Base-by-base conservation (phyloP, 495 filamentous ascomycete genomes). In the Penicillium salamii region DNA sequence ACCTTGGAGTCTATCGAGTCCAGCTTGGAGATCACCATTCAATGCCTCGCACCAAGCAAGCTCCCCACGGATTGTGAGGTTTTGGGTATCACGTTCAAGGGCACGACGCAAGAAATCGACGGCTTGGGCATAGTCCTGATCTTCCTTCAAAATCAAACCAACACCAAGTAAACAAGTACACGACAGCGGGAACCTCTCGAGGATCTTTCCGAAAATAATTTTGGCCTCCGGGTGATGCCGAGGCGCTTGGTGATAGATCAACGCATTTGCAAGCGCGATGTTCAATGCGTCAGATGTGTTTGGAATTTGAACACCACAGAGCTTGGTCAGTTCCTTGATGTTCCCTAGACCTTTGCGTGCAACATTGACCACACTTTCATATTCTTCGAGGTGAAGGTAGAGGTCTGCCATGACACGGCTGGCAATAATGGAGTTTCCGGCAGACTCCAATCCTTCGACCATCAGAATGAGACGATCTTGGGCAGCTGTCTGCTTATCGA, bases 151-250 rank as follows among this genome's bases (percentile, higher is more conserved):
- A 26, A 98, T 91, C 19, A 96, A 67, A 8, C 93, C 93, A 42
- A 97, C 81, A 2, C 93, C 93, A 41, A 97, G 86, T 29, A 98
- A 73, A 33, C 90, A 93, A 36, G 81, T 70, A 6, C 89, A 91
- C 2, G 87, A 90, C 2, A 74, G 78, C 7, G 82, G 76, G 39
- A 89, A 88, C 29, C 85, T 79, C 34, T 78, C 67, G 0, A 99
- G 76, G 1, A 96, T 87, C 7, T 74, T 72, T 51, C 93, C 83
- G 53, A 99, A 99, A 8, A 95, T 77, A 11, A 51, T 55, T 56
- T 87, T 90, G 3, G 93, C 95, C 71, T 97, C 91, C 19, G 81
- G 74, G 58, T 97, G 93, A 53, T 97, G 79, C 42, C 89, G 87
- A 2, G 93, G 95, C 2, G 90, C 80, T 65, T 96, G 90, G 54